Base-by-base conservation (phyloP, 495 filamentous ascomycete genomes). In the Xylaria grammica region DNA sequence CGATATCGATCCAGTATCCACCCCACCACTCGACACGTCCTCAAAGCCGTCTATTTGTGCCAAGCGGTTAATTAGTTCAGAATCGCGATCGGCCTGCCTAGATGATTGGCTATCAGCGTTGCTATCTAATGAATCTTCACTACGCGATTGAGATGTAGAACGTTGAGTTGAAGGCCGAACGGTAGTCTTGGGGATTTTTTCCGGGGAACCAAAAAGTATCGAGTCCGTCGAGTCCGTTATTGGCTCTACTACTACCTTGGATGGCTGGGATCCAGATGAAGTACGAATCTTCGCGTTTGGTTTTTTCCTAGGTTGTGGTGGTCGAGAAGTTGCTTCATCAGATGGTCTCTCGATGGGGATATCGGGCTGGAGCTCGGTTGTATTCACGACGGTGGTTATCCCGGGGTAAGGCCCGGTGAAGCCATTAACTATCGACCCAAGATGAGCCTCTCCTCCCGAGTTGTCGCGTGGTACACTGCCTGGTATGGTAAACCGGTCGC, bases 221-320 rank as follows among this genome's bases (percentile, higher is more conserved):
- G 70, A 65, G 40, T 72, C 66, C 8, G 48, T 60, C 15, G 69
- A 67, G 17, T 70, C 67, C 10, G 60, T 58, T 42, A 77, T 72
- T 15, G 79, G 67, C 30, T 82, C 79, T 26, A 81, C 67, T 13
- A 78, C 70, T 9, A 77, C 67, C 54, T 75, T 75, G 13, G 73
- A 64, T 30, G 75, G 65, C 51, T 76, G 76, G 0, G 77, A 71
- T 8, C 74, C 71, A 13, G 78, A 68, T 3, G 72, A 70, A 4
- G 78, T 77, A 48, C 78, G 71, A 44, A 83, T 73, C 50, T 75
- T 79, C 29, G 80, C 73, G 55, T 77, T 82, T 3, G 80, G 80
- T 51, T 79, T 82, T 7, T 76, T 75, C 44, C 80, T 74, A n/a
- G 74, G 68, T n/a, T 63, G 65, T 11, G 62, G 53, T 1, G 75